Evolutionary conservation across 306 rosid species (phyloP).

Genomic region (Hippophae rhamnoides): DNA sequence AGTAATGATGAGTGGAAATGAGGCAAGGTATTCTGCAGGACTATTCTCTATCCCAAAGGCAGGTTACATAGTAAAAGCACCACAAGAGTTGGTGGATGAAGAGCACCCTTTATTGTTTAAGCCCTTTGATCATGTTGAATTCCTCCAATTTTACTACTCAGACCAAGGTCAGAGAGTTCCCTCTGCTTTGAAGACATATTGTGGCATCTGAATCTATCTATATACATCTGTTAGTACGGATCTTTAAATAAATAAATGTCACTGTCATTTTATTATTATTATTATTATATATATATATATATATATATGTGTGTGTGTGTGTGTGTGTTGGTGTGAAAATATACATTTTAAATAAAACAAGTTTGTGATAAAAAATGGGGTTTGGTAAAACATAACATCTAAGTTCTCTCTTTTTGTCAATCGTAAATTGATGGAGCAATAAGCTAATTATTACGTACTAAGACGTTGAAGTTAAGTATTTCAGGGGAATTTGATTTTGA

Average conservation of each 20-base stretch:
- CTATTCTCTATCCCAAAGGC: conserved; percentile 49
- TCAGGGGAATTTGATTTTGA: no score
- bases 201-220: conserved; percentile 28
- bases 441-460: no score
- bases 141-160: conserved; percentile 32
- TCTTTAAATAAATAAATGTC: not conserved
- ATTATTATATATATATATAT: no score
- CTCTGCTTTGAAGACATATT: conserved; percentile 36
- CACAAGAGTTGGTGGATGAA: conserved; percentile 59
- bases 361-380: no score
- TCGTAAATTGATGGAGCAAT: no score
- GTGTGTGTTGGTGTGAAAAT: no score
- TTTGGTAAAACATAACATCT: no score
- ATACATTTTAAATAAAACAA: no score
- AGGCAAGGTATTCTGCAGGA: conserved; percentile 52
- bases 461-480: no score
- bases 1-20: conserved; percentile 61
- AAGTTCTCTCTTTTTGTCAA: no score
- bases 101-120: conserved; percentile 55
- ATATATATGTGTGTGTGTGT: no score
- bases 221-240: not conserved
- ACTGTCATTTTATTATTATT: not conserved
- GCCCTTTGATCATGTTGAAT: conserved; percentile 48
- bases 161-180: conserved; percentile 34
- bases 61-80: conserved; percentile 42